Evolutionary conservation across 2,329 filamentous ascomycete genomes (phyloP), one percentile per base, ranked within the genome.

Genomic region (Curvularia sp.): DNA sequence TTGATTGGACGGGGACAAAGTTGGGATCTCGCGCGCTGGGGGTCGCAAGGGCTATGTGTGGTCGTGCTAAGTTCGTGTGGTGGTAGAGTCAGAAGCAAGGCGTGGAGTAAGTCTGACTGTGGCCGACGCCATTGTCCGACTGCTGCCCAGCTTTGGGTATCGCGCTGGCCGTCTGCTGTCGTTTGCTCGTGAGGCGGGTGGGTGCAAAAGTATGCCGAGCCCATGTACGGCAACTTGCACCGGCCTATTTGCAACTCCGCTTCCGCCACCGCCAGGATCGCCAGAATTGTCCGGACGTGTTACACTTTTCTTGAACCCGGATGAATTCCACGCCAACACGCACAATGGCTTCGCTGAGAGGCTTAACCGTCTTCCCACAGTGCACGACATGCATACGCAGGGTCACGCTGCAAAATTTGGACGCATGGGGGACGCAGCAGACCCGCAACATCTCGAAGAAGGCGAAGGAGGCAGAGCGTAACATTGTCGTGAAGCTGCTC

Each of bases 401-500:
- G 53, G 66, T 75, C 59, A 61, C 72, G 59, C 72, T 68, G 57
- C 67, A 73, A 41, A 70, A 63, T 21, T 48, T 72, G 42, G 69
- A 74, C 23, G 64, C 49, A 19, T 67, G 74, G 68, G 53, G 58
- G 48, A 63, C 69, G 43, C 72, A 71, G 64, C 78, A 82, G 66
- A 68, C 78, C 51, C 77, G 81, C 53, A 78, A 73, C 56, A 79
- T 80, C 65, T 80, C 81, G 55, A 81, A 79, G 70, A 70, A 78
- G 42, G 77, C 78, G 21, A 81, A 79, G 65, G 69, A 74, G 64
- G 68, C 67, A 45, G 71, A 78, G 67, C 68, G 72, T 63, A 73
- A 74, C 51, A 78, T 85, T 38, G 79, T 81, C 28, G 83, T 85
- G 28, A 79, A 82, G 65, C 76, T 87, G 55, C 72, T 82, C 36